Percentiles rank a stretch among this genome's conserved stretches.
Evolutionary conservation across 257 asterid species (phyloP).

Genomic region (Oldenlandia corymbosa): DNA sequence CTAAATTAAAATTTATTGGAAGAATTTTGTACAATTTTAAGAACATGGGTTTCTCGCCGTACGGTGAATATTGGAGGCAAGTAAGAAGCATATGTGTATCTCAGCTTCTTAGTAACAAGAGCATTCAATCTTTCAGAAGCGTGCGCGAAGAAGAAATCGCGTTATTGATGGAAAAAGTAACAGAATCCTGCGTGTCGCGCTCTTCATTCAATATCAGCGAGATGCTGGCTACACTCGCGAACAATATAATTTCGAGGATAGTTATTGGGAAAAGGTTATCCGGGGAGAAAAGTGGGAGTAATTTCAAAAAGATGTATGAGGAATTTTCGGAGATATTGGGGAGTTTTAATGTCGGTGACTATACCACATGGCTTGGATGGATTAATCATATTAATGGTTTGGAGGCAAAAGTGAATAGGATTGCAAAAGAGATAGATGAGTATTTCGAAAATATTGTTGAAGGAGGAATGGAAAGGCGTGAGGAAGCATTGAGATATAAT

Average conservation of each 20-base stretch:
- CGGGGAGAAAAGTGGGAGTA: not conserved
- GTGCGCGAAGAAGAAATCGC: constrained; percentile 5
- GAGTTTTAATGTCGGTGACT: constrained; percentile 2
- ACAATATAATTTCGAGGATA: constrained; percentile 9
- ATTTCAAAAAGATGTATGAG: not conserved
- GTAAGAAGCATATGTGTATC: constrained; percentile 11
- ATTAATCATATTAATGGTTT: constrained; percentile 1
- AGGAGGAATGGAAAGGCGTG: constrained; percentile 1
- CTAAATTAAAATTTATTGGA: not conserved
- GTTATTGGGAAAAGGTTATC: constrained; percentile 1
- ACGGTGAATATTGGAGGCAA: constrained; percentile 17
- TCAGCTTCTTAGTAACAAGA: constrained; percentile 12
- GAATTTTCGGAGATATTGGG: not conserved
- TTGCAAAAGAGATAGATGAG: not conserved
- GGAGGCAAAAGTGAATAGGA: constrained; percentile 6
- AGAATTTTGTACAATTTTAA: not conserved
- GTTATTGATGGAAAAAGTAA: not conserved
- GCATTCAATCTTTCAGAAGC: not conserved
- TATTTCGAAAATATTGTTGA: constrained; percentile 5
- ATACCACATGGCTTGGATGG: constrained; percentile 10
- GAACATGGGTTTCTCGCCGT: not conserved
- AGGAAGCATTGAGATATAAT: not conserved
- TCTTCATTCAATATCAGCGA: not conserved
- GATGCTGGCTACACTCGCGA: not conserved
- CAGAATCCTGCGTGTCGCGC: not conserved